Percentiles rank a stretch among this genome's conserved stretches.
Evolutionary conservation across 2,329 filamentous ascomycete genomes (phyloP).

Genomic region (Neoascochyta sp.): DNA sequence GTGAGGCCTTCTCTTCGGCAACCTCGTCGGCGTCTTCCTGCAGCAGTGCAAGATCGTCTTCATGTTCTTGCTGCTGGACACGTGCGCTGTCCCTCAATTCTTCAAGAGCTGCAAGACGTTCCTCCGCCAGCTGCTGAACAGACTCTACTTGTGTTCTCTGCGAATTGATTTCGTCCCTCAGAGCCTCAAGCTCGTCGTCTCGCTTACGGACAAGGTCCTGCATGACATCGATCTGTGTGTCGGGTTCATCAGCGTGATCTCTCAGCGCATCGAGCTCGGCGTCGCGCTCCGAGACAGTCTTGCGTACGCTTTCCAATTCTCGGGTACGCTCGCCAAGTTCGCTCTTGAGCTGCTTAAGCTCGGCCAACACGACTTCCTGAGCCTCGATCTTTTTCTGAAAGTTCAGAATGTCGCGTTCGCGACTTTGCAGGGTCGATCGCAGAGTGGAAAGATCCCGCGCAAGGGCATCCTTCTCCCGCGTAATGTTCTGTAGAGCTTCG

Average conservation of each 20-base stretch:
- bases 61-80: constrained; percentile 47
- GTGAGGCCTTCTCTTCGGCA: constrained; percentile 50
- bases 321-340: constrained; percentile 32
- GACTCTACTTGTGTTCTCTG: constrained; percentile 31
- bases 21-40: constrained; percentile 44
- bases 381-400: constrained; percentile 33
- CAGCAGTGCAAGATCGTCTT: constrained; percentile 53
- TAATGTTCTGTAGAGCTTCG: constrained; percentile 34
- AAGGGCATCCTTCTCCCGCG: constrained; percentile 32
- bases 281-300: constrained; percentile 35
- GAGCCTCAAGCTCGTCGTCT: constrained; percentile 52
- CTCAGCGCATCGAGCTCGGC: constrained; percentile 37
- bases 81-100: constrained; percentile 50
- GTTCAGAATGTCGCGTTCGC: constrained; percentile 30
- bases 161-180: constrained; percentile 44
- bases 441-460: constrained; percentile 29
- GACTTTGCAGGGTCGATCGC: constrained; percentile 27
- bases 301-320: constrained; percentile 35
- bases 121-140: constrained; percentile 34
- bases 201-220: constrained; percentile 43
- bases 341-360: constrained; percentile 27
- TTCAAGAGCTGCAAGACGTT: constrained; percentile 46
- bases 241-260: constrained; percentile 35
- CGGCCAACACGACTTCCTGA: constrained; percentile 26
- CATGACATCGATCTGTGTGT: constrained; percentile 41